Conservation (phyloP, 768 basidiomycete genomes). For the Lactarius indigo region DNA sequence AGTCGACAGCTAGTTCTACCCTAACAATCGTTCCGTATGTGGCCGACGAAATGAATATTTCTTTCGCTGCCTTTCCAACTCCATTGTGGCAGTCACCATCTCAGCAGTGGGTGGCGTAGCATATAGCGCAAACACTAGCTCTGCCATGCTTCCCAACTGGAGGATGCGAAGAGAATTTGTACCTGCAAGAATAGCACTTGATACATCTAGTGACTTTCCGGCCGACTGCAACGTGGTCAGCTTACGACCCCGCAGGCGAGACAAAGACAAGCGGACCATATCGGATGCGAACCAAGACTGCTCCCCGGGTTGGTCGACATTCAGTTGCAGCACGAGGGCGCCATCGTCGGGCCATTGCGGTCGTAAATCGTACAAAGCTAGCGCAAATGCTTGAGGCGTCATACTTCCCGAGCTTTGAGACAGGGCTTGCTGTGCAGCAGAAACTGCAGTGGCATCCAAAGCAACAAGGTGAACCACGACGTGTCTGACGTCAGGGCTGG, state of each 20-base stretch:
- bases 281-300: slow-evolving; percentile 17
- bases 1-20: not conserved
- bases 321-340: slow-evolving; percentile 17
- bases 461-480: slow-evolving; percentile 21
- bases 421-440: slow-evolving; percentile 3
- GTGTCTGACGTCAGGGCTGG: slow-evolving; percentile 13
- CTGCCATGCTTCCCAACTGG: slow-evolving; percentile 18
- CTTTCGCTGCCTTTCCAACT: slow-evolving; percentile 14
- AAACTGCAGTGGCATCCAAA: slow-evolving; percentile 11
- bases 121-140: slow-evolving; percentile 17
- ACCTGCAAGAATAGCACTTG: slow-evolving; percentile 14
- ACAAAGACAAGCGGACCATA: slow-evolving; percentile 9
- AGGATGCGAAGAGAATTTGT: slow-evolving; percentile 18
- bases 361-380: slow-evolving; percentile 9
- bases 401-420: slow-evolving; percentile 9
- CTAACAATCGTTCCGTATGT: not conserved
- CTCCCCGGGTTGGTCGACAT: slow-evolving; percentile 12
- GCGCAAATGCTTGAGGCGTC: slow-evolving; percentile 17
- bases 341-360: slow-evolving; percentile 22
- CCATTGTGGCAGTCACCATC: not conserved
- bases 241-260: not conserved
- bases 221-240: slow-evolving; percentile 8
- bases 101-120: slow-evolving; percentile 13
- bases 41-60: not conserved
- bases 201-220: slow-evolving; percentile 17